phyloP scores from a whole-genome alignment of 2,329 filamentous ascomycete genomes.

The Cladosporium sphaerospermum region DNA sequence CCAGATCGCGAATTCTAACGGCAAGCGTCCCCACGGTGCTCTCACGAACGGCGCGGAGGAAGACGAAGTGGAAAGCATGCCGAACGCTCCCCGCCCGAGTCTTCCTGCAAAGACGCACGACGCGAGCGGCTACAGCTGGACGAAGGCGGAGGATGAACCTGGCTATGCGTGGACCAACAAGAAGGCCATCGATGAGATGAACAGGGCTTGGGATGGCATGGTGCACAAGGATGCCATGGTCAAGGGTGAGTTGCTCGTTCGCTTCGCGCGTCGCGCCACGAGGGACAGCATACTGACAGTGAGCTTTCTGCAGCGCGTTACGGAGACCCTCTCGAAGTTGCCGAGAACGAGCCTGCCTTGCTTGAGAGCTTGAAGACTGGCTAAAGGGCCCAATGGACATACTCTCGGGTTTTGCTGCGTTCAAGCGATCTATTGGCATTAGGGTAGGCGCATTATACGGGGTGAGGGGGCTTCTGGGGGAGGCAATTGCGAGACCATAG shows the following conservation, averaged over 20 bases:
- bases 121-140: conserved; percentile 29
- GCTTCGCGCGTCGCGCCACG: no score
- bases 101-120: conserved; percentile 23
- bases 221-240: conserved; percentile 42
- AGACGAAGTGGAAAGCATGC: conserved; percentile 20
- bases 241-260: conserved; percentile 22
- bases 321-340: conserved; percentile 31
- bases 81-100: conserved; percentile 16
- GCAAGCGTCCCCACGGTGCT: conserved; percentile 32
- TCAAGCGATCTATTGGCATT: conserved; percentile 2
- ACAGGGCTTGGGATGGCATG: conserved; percentile 44
- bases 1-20: conserved; percentile 30
- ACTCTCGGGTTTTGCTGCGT: conserved; percentile 3
- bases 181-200: conserved; percentile 52
- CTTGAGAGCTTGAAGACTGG: background rate
- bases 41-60: conserved; percentile 29
- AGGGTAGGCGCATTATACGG: no score
- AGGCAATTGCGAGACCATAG: no score
- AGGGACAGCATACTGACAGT: background rate
- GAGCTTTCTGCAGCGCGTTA: conserved; percentile 24
- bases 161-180: conserved; percentile 51
- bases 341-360: conserved; percentile 26
- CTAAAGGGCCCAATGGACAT: background rate
- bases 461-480: no score
- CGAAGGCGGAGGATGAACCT: conserved; percentile 36